Evolutionary conservation across 805 yeast genomes (phyloP).

Genomic region (Grigorovia humatica): DNA sequence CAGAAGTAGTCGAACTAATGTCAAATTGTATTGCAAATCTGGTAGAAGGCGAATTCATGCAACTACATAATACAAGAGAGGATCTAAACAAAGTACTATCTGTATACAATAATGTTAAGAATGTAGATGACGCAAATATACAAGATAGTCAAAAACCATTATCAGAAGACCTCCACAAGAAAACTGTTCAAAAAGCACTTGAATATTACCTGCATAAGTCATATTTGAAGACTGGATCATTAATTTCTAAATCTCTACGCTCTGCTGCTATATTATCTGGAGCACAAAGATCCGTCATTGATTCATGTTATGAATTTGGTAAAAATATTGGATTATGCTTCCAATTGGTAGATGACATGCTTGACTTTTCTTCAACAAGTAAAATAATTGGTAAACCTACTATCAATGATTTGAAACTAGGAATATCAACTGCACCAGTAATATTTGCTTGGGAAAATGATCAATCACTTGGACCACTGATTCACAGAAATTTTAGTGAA

Average conservation of each 20-base stretch:
- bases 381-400: conserved; percentile 87
- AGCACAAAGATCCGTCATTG: conserved; percentile 62
- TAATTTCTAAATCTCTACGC: conserved; percentile 87
- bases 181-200: conserved; percentile 77
- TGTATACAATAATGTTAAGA: conserved; percentile 1
- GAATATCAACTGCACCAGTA: conserved; percentile 95
- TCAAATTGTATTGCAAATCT: conserved; percentile 94
- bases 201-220: conserved; percentile 94
- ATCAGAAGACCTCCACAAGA: conserved; percentile 33
- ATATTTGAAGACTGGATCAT: conserved; percentile 85
- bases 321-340: conserved; percentile 89
- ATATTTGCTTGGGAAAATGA: conserved; percentile 86
- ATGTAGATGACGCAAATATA: background rate
- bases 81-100: conserved; percentile 30
- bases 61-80: conserved; percentile 80
- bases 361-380: conserved; percentile 87
- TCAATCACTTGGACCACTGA: conserved; percentile 75
- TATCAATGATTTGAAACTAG: conserved; percentile 87
- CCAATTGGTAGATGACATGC: conserved; percentile 92
- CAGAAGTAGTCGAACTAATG: conserved; percentile 93
- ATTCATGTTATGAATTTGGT: conserved; percentile 83
- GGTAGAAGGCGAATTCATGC: conserved; percentile 99
- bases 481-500: conserved; percentile 68
- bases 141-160: background rate
- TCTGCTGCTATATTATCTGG: conserved; percentile 92